phyloP scores from a whole-genome alignment of 1,139 yeast genomes.

The Debaryomyces sp. region DNA sequence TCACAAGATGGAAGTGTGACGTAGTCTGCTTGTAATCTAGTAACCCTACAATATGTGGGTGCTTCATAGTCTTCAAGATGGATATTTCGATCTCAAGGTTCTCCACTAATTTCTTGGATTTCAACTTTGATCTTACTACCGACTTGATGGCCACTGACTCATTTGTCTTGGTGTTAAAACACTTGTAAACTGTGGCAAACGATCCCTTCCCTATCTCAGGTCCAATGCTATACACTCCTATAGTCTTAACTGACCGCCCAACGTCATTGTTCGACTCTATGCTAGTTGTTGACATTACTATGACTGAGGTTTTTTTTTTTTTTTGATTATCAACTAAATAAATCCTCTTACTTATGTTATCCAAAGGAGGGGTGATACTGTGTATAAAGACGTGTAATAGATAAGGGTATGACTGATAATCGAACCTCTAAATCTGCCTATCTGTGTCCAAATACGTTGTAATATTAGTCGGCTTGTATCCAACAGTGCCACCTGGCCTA shows the following conservation, averaged over 20 bases:
- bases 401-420: conserved; percentile 5
- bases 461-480: neutral
- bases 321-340: neutral
- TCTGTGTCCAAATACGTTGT: neutral
- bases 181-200: conserved; percentile 53
- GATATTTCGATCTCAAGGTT: conserved; percentile 90
- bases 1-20: conserved; percentile 83
- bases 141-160: conserved; percentile 84
- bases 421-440: neutral
- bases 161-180: conserved; percentile 46
- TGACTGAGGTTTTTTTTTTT: neutral
- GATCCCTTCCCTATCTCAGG: conserved; percentile 55
- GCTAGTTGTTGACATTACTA: conserved; percentile 3
- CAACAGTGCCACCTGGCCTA: neutral
- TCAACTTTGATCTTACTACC: conserved; percentile 79
- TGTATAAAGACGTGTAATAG: conserved; percentile 4
- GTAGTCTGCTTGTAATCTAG: conserved; percentile 80
- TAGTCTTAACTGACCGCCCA: conserved; percentile 4
- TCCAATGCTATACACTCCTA: conserved; percentile 43
- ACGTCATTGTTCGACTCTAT: conserved; percentile 1
- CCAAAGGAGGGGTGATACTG: conserved; percentile 8
- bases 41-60: conserved; percentile 89
- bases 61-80: conserved; percentile 81
- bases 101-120: conserved; percentile 82
- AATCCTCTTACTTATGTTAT: neutral